A percentile compares a stretch with the other conserved stretches of the same genome.
Evolutionary conservation across 768 basidiomycete species (phyloP).

Genomic region (Boletus subparvulus): DNA sequence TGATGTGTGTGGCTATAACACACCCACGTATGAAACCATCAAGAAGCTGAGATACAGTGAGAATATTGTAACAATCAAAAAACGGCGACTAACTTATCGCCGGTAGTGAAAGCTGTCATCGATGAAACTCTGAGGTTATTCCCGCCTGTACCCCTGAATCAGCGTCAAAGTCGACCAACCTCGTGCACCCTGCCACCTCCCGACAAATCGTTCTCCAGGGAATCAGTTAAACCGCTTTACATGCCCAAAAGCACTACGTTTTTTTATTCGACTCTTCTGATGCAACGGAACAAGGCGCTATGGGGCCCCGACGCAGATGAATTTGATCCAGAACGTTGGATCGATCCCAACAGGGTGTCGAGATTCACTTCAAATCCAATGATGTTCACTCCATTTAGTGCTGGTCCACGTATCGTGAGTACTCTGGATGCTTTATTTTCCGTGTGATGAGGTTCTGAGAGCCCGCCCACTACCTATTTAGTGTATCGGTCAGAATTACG

Average conservation of each 20-base stretch:
- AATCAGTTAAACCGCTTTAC: slow-evolving; percentile 46
- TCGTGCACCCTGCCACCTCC: slow-evolving; percentile 52
- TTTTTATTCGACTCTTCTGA: slow-evolving; percentile 59
- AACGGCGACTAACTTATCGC: slow-evolving; percentile 2
- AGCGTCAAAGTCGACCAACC: slow-evolving; percentile 53
- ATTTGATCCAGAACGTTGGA: slow-evolving; percentile 82
- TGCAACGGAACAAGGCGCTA: slow-evolving; percentile 62
- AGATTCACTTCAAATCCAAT: slow-evolving; percentile 57
- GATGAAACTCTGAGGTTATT: slow-evolving; percentile 78
- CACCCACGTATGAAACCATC: slow-evolving; percentile 57
- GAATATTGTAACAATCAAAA: slow-evolving; percentile 16
- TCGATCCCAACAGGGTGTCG: slow-evolving; percentile 53
- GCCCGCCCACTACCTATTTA: slow-evolving; percentile 28
- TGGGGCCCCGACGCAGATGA: slow-evolving; percentile 77
- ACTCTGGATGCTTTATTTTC: neutral
- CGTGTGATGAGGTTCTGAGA: slow-evolving; percentile 13
- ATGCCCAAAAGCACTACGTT: slow-evolving; percentile 59
- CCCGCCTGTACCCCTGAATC: slow-evolving; percentile 76
- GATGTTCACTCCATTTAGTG: slow-evolving; percentile 75
- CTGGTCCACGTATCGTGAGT: slow-evolving; percentile 58
- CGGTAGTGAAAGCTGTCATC: slow-evolving; percentile 67
- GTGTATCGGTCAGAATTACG: slow-evolving; percentile 75
- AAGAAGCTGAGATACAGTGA: slow-evolving; percentile 65
- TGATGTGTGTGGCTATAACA: slow-evolving; percentile 48
- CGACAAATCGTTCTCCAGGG: slow-evolving; percentile 45